These are phyloP conservation scores for Trichoderma parareesei DNA, from an alignment of 495 filamentous ascomycete genomes.

Conservation along the genomic window DNA sequence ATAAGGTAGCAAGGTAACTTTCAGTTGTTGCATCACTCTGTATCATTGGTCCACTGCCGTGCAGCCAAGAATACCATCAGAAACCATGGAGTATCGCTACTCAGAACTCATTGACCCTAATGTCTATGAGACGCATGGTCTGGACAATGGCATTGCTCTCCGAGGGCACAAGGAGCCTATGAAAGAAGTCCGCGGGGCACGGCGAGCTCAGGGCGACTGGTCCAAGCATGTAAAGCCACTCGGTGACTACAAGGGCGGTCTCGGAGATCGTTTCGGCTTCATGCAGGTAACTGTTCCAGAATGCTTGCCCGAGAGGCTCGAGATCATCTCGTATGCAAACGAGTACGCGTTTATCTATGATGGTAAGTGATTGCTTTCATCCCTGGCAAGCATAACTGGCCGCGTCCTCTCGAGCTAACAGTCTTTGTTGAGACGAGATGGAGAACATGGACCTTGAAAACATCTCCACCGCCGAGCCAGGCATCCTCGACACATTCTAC, in stretches of 20 bases:
- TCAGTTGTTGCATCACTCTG: too few relatives aligned
- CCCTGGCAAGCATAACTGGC: background rate
- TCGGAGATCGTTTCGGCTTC: conserved; percentile 15
- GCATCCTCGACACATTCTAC: background rate
- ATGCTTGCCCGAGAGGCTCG: conserved; percentile 33
- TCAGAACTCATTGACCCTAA: conserved; percentile 18
- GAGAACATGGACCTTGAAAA: background rate
- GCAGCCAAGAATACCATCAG: too few relatives aligned
- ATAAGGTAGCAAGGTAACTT: too few relatives aligned
- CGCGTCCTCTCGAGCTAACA: background rate
- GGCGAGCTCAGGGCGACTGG: conserved; percentile 26
- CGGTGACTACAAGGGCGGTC: background rate
- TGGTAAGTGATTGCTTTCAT: conserved; percentile 11
- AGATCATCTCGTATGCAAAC: conserved; percentile 33
- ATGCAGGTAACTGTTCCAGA: conserved; percentile 26
- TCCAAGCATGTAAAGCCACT: background rate
- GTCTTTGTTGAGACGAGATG: background rate
- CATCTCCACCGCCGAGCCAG: background rate
- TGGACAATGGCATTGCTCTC: conserved; percentile 19
- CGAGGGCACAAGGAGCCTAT: conserved; percentile 17
- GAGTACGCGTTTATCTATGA: conserved; percentile 39
- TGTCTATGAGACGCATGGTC: conserved; percentile 21
- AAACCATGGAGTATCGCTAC: conserved; percentile 22
- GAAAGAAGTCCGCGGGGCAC: conserved; percentile 18
- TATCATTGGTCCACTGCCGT: too few relatives aligned